Base-by-base conservation (phyloP, 345 rosid genomes). In the Arabidopsis suecica region DNA sequence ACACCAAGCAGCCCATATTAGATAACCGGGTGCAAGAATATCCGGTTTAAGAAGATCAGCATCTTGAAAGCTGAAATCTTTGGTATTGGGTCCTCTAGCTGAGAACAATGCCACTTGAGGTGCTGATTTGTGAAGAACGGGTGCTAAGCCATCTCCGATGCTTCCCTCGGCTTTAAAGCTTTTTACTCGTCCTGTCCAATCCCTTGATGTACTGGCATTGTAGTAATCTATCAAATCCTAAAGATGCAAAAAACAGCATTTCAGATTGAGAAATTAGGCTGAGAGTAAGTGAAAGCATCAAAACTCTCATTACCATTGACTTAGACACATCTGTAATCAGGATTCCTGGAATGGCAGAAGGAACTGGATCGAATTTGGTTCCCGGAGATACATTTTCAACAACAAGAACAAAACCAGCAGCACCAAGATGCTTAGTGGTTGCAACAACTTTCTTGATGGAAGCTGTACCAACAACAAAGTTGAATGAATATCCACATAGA, bases 1-100 rank as follows among this genome's bases (percentile, higher is more conserved):
- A 61, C 93, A 91, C 99, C 99, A 96, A 63, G 99, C 99, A 61
- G 99, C 97, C 99, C 99, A 96, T 63, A 96, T 96, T 61, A 96
- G 90, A 78, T 93, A 84, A 69, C 99, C 99, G 5, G 99, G 99
- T 48, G 99, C 99, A 57, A 96, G 79, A 62, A 96, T 93, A 77
- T 96, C 99, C 7, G 99, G 99, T 81, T 96, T 96, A 59, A 96
- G 99, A 83, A 96, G 96, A 87, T 96, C 99, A 10, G 99, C 98
- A 82, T 96, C 99, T 82, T 80, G 89, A 79, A 88, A 96, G 79
- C 93, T 89, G 81, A 87, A 96, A 83, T 96, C 98, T 82, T 84
- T 96, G 48, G 92, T 84, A 71, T 93, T 93, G 63, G 99, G 99
- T 71, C 99, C 99, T 79, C 99, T 79, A 84, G 99, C 93, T 80